Base-by-base conservation (phyloP, 805 yeast species). In the Wickerhamomyces strasburgensis region DNA sequence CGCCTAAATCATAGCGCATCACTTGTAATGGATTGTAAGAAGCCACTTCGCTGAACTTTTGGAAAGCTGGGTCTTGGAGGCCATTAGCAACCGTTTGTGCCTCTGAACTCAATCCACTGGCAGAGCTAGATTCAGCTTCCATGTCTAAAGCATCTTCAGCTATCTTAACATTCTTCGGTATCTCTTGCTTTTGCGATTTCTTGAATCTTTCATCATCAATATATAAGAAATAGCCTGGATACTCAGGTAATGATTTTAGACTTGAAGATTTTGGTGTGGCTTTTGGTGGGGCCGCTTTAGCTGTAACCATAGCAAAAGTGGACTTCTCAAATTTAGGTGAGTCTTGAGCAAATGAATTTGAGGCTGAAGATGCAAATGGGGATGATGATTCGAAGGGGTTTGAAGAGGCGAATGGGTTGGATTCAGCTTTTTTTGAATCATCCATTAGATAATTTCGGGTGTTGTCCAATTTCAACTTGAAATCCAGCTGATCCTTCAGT, bases 11-110 rank as follows among this genome's bases (percentile, higher is more conserved):
- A 59, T 90, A 89, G 39, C 98, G 72, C 25, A 93, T 65, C 3
- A 93, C 85, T 62, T 93, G 98, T 3, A 71, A 68, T 3, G 97
- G 89, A 53, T 93, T 93, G 52, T 82, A 83, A 10, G 82, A 81
- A 10, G 85, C 82, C 2, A 77, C 67, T 36, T 76, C 80, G 19
- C 85, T 73, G 58, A 93, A 93, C 42, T 78, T 73, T 53, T 84
- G 86, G 60, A 93, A 93, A 6, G 73, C 74, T 39, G 75, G 76
- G 43, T 84, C 84, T 33, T 52, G 51, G 36, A 83, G 60, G 61
- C 78, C 66, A 35, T 67, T 70, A 2, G 77, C 64, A 14, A 78
- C 58, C 29, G 68, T 68, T 39, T 71, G 75, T 1, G 69, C 59
- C 33, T 74, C 70, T 18, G 72, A 68, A 38, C 58, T 64, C 31